A percentile compares a stretch with the other conserved stretches of the same genome.
phyloP scores from a whole-genome alignment of 2,329 filamentous ascomycete genomes.

The Rhytidhysteron rufulum region DNA sequence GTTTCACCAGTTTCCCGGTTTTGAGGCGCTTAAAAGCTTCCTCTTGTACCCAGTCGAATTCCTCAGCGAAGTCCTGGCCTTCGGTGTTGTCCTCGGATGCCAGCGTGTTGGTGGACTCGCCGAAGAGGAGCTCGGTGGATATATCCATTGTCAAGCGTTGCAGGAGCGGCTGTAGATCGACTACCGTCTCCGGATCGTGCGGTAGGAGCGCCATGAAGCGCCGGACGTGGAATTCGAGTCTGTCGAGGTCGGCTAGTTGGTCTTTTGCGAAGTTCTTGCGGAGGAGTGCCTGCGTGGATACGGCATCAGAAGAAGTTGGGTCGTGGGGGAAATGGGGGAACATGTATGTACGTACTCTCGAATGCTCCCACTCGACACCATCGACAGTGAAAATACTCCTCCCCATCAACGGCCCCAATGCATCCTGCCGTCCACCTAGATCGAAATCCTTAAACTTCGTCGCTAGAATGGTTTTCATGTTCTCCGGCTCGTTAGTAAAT shows the following conservation, averaged over 20 bases:
- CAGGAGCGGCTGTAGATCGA: slow-evolving; percentile 26
- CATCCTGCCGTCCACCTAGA: slow-evolving; percentile 21
- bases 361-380: slow-evolving; percentile 19
- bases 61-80: background rate
- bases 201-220: slow-evolving; percentile 54
- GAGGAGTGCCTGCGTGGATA: too few relatives aligned
- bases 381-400: slow-evolving; percentile 35
- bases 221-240: slow-evolving; percentile 55
- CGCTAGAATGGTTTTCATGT: slow-evolving; percentile 36
- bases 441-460: slow-evolving; percentile 36
- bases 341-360: too few relatives aligned
- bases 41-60: background rate
- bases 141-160: slow-evolving; percentile 39
- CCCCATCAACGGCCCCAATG: slow-evolving; percentile 32
- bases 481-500: slow-evolving; percentile 38
- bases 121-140: slow-evolving; percentile 39
- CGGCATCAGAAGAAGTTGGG: too few relatives aligned
- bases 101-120: slow-evolving; percentile 24
- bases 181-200: slow-evolving; percentile 39
- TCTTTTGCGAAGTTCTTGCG: slow-evolving; percentile 45
- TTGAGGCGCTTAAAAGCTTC: background rate
- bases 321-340: too few relatives aligned
- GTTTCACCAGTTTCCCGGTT: too few relatives aligned
- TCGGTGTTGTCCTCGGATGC: background rate
- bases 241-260: slow-evolving; percentile 47